Base-by-base conservation (phyloP, 176 grass and related monocot species). In the Metroxylon sagu region DNA sequence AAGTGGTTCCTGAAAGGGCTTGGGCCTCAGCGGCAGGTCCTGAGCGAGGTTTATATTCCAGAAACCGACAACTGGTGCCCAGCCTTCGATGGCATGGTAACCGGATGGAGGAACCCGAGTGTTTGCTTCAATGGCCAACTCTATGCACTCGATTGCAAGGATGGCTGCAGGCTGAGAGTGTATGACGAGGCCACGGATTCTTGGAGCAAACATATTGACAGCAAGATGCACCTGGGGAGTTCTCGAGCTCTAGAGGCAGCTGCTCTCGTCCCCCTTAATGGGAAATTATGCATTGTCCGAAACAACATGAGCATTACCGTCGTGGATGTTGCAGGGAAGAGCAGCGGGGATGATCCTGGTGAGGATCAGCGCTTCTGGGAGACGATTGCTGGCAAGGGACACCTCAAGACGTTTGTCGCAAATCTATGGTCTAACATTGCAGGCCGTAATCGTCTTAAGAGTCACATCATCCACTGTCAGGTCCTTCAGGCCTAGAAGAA, bases 1-100 rank as follows among this genome's bases (percentile, higher is more conserved):
- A 83, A 80, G 70, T 95, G 89, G 89, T 86, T 80, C 70, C 5
- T 95, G 26, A 95, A 95, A 70, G 89, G 85, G 43, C 52, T 85
- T 5, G 76, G 79, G 50, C 5, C 73, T 10, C 70, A 76, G 56
- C 66, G 57, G 50, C 66, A 95, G 79, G 85, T 95, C 14, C 17
- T 86, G 15, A 80, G 73, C 54, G 82, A 95, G 59, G 76, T 72
- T 17, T 95, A 95, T 68, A 19, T 26, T 23, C 85, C 73, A 17
- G 76, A 78, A 25, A 52, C 62, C 0, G 70, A 83, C 61, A 17
- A 43, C 4, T 95, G 89, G 89, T 65, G 52, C 26, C 58, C 66
- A 5, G 73, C 75, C 67, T 75, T 89, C 12, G 70, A 95, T 43
- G 52, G 69, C 43, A 89, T 86, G 89, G 66, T 89, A 48, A 66